A percentile compares a stretch with the other conserved stretches of the same genome.
These are phyloP conservation scores for Parascedosporium putredinis DNA, from an alignment of 2,329 filamentous ascomycete genomes.

Conservation along the genomic window DNA sequence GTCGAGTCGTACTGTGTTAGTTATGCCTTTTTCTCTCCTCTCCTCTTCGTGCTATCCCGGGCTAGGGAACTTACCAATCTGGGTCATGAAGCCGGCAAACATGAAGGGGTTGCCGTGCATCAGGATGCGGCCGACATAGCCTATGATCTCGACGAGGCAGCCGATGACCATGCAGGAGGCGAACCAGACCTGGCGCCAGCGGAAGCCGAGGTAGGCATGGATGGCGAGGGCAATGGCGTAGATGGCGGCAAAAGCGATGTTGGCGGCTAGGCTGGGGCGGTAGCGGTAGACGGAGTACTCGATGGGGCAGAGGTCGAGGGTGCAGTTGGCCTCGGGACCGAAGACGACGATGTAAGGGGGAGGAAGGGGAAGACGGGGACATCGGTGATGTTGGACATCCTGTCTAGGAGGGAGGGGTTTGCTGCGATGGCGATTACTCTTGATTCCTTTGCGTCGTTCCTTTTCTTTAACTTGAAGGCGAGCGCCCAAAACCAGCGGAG, in stretches of 20 bases:
- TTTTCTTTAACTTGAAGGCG: no score
- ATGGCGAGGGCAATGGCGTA: slow-evolving; percentile 35
- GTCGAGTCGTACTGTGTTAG: neutral
- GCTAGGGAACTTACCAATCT: slow-evolving; percentile 38
- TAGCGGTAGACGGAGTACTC: slow-evolving; percentile 39
- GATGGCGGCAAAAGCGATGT: slow-evolving; percentile 38
- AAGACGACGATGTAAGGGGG: slow-evolving; percentile 9
- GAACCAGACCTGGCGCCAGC: slow-evolving; percentile 38
- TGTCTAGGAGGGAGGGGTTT: slow-evolving; percentile 10
- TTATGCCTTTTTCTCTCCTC: neutral
- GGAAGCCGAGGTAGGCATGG: slow-evolving; percentile 34
- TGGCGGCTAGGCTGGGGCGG: slow-evolving; percentile 40
- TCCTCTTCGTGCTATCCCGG: neutral
- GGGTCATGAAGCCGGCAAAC: slow-evolving; percentile 52
- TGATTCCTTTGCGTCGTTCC: no score
- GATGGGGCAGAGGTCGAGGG: slow-evolving; percentile 32
- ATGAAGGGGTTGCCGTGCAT: slow-evolving; percentile 47
- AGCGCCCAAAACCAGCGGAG: no score
- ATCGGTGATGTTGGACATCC: slow-evolving; percentile 10
- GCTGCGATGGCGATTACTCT: no score
- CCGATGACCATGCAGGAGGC: slow-evolving; percentile 43
- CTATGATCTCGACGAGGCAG: slow-evolving; percentile 46
- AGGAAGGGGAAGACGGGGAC: slow-evolving; percentile 4
- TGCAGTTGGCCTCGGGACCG: slow-evolving; percentile 22
- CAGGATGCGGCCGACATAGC: slow-evolving; percentile 51